phyloP scores from a whole-genome alignment of 768 basidiomycete species.

The Suillus subluteus region DNA sequence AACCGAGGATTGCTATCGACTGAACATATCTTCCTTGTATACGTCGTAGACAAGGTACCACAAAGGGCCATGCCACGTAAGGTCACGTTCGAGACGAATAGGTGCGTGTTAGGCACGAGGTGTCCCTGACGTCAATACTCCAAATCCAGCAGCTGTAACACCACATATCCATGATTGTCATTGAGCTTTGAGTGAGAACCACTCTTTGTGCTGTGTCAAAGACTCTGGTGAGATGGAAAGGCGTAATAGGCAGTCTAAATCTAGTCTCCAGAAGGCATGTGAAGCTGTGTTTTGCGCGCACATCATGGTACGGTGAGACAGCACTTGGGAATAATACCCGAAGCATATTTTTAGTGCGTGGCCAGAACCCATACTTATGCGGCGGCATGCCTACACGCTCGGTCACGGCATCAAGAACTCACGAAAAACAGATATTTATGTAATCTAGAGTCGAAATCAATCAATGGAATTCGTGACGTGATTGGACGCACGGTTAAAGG shows the following conservation, averaged over 20 bases:
- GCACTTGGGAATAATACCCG: not conserved
- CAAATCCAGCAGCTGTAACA: not conserved
- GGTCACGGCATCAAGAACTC: not conserved
- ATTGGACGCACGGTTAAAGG: no score
- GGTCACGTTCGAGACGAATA: not conserved
- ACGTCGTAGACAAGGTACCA: not conserved
- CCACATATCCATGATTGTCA: not conserved
- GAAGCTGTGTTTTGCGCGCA: not conserved
- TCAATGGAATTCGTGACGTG: no score
- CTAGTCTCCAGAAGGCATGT: no score
- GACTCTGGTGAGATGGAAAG: no score
- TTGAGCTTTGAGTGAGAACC: not conserved
- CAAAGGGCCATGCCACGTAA: not conserved
- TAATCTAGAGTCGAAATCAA: slow-evolving; percentile 4
- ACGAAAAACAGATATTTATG: not conserved
- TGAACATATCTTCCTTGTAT: slow-evolving; percentile 1
- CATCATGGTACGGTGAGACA: not conserved
- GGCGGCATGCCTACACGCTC: not conserved
- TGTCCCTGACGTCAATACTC: not conserved
- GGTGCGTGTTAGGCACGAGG: slow-evolving; percentile 5
- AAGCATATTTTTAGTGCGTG: not conserved
- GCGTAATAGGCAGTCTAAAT: no score
- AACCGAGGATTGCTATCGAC: not conserved
- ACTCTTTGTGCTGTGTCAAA: no score
- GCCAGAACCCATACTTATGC: not conserved